Evolutionary conservation across 2,329 filamentous ascomycete genomes (phyloP), one percentile per base, ranked within the genome.

Genomic region (Dactylonectria macrodidyma): DNA sequence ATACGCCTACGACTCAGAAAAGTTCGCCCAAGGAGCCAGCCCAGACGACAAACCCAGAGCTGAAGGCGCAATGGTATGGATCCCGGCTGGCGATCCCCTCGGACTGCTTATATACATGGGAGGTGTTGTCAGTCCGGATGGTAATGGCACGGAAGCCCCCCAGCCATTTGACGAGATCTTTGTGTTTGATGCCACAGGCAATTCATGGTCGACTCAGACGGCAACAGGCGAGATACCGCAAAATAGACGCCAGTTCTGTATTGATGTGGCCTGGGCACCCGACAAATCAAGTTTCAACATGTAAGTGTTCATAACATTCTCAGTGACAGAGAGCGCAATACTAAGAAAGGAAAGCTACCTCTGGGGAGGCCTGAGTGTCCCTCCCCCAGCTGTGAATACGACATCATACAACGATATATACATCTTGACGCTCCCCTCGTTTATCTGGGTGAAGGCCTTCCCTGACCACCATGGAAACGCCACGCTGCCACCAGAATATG

Each of bases 201-300:
- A 44, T n/a, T n/a, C 14, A 44, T 44, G 41, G 41, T 44, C 41
- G 6, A n/a, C 5, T n/a, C 41, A 44, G 72, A 85, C 78, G 5
- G 86, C 89, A 1, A 81, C 80, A 0, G 89, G 89, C 0, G 73
- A 82, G 24, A 74, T 87, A 2, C 89, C 88, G 4, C 77, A 77
- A 16, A 78, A 83, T 67, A 80, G 89, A n/a, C 81, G 87, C 30
- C 83, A 85, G 30, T 91, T 90, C 73, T 90, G 89, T 74, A 87
- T 87, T 5, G 89, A 87, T 52, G 86, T 83, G 9, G 85, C 86
- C 1, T 90, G 88, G 86, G 83, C 88, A 0, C 71, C 81, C 9
- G 89, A 90, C 70, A 80, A 84, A 57, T 88, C 87, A 12, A 89
- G 87, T 9, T 90, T 90, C 73, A 90, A 91, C 72, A 87, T 91